phyloP scores from a whole-genome alignment of 2,329 filamentous ascomycete species.

The Arthrocladium fulminans region DNA sequence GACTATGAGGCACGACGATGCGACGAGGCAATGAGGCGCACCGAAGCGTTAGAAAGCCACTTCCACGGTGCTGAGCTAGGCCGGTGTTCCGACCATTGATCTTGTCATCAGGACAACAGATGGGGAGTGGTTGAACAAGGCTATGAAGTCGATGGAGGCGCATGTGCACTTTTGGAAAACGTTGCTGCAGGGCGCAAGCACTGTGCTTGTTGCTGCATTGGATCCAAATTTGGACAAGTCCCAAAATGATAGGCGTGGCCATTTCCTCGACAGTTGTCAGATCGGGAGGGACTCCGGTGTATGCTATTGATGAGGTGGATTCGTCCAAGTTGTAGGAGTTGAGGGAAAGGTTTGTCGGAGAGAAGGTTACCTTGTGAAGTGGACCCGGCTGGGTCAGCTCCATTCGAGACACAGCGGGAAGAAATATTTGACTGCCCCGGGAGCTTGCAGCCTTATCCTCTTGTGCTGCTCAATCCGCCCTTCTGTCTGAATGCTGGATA shows the following conservation, averaged over 20 bases:
- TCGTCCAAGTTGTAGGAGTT: slow-evolving; percentile 34
- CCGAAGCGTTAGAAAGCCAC: too few species aligned
- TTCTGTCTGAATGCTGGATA: too few species aligned
- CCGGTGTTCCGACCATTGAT: slow-evolving; percentile 28
- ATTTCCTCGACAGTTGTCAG: slow-evolving; percentile 30
- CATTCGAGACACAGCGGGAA: too few species aligned
- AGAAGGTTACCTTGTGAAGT: slow-evolving; percentile 27
- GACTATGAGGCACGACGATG: too few species aligned
- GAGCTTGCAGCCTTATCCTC: too few species aligned
- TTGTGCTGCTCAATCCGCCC: too few species aligned
- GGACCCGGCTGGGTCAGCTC: too few species aligned
- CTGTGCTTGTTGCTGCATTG: slow-evolving; percentile 36
- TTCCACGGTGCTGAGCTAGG: too few species aligned
- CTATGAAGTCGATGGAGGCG: slow-evolving; percentile 5
- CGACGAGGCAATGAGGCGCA: too few species aligned
- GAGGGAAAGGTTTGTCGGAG: slow-evolving; percentile 33
- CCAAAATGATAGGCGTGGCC: slow-evolving; percentile 7
- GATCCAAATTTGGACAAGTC: slow-evolving; percentile 27
- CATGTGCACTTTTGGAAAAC: slow-evolving; percentile 23
- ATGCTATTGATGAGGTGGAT: slow-evolving; percentile 31
- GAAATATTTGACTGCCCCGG: too few species aligned
- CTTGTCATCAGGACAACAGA: slow-evolving; percentile 30
- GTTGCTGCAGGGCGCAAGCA: slow-evolving; percentile 35
- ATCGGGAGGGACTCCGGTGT: slow-evolving; percentile 24
- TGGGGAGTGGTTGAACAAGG: slow-evolving; percentile 19